Conservation (phyloP, 2,329 filamentous ascomycete genomes). For the Alternaria sp. region DNA sequence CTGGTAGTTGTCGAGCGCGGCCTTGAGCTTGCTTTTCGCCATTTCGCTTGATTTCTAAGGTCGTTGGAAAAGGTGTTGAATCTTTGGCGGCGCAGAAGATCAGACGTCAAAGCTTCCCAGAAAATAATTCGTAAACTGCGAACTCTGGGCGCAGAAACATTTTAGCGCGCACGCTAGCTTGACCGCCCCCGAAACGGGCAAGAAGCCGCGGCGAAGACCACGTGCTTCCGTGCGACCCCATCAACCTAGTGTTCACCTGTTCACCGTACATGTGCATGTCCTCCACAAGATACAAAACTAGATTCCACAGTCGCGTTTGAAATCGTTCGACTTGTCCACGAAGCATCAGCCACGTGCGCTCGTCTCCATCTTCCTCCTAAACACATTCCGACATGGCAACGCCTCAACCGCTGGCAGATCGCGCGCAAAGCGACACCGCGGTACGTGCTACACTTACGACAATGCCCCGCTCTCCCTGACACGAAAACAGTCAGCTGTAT, state of each 20-base stretch:
- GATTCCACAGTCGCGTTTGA: background rate
- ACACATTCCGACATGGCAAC: constrained; percentile 27
- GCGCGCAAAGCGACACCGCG: constrained; percentile 31
- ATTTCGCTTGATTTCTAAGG: constrained; percentile 37
- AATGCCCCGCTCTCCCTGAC: background rate
- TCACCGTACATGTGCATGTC: background rate
- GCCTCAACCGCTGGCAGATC: constrained; percentile 29
- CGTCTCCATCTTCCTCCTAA: background rate
- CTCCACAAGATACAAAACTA: background rate
- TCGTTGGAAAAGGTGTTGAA: background rate
- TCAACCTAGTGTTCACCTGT: constrained; percentile 21
- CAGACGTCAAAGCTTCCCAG: constrained; percentile 34
- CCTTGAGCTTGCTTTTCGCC: constrained; percentile 62
- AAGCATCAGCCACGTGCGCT: background rate
- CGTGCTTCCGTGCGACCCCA: constrained; percentile 21
- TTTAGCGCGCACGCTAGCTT: constrained; percentile 36
- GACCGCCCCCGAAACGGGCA: constrained; percentile 40
- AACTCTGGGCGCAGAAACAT: constrained; percentile 50
- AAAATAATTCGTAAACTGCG: constrained; percentile 34
- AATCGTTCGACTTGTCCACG: background rate
- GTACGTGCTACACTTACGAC: constrained; percentile 22
- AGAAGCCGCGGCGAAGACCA: constrained; percentile 37
- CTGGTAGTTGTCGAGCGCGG: constrained; percentile 65
- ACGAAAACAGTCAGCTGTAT: constrained; percentile 23
- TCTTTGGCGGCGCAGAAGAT: constrained; percentile 10